Conservation (phyloP, 495 filamentous ascomycete species). For the Xylaria venustula region DNA sequence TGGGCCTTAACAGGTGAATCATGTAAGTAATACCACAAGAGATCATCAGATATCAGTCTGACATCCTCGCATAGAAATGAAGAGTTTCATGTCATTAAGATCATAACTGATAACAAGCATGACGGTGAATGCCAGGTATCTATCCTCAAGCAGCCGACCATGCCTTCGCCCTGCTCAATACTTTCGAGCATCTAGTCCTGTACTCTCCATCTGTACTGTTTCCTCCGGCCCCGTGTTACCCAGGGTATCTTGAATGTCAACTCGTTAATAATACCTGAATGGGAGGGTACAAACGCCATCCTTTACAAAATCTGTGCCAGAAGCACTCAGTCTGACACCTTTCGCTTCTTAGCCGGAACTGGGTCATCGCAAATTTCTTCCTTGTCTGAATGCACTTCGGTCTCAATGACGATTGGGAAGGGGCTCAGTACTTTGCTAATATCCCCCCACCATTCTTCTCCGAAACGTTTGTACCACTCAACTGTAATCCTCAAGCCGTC, state of each 20-base stretch:
- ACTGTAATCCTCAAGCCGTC: conserved; percentile 65
- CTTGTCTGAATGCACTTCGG: conserved; percentile 47
- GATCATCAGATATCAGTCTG: too few species aligned
- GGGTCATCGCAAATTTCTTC: conserved; percentile 49
- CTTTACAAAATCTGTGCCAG: conserved; percentile 6
- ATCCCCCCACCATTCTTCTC: conserved; percentile 71
- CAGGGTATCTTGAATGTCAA: conserved; percentile 5
- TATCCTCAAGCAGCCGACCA: not conserved
- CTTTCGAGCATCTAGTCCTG: not conserved
- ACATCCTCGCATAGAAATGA: too few species aligned
- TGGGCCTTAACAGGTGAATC: too few species aligned
- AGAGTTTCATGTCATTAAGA: too few species aligned
- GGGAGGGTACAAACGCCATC: conserved; percentile 41
- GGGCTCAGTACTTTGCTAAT: conserved; percentile 61
- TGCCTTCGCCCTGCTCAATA: not conserved
- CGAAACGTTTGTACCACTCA: conserved; percentile 65
- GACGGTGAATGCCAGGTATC: not conserved
- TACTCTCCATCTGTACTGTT: not conserved
- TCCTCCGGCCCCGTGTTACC: not conserved
- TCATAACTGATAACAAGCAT: too few species aligned
- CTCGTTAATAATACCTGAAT: conserved; percentile 11
- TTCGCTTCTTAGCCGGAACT: conserved; percentile 30
- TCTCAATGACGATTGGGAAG: conserved; percentile 55
- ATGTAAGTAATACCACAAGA: too few species aligned
- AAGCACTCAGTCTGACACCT: conserved; percentile 52